phyloP scores from a whole-genome alignment of 257 asterid genomes.

The Vinca minor region DNA sequence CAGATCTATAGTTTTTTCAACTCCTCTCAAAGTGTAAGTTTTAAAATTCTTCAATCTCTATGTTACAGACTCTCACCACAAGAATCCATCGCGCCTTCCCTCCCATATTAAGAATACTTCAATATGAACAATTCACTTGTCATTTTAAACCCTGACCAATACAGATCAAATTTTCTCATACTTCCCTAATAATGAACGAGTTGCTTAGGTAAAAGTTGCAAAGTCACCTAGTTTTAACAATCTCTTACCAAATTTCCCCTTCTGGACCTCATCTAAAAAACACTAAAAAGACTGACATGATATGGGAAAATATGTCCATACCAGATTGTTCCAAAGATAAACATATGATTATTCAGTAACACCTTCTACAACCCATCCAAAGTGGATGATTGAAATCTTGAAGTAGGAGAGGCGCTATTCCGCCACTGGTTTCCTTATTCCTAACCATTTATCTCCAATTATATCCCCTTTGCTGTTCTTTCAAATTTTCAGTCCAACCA shows the following conservation, averaged over 20 bases:
- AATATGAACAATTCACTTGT: background rate
- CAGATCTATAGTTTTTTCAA: background rate
- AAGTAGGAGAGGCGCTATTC: background rate
- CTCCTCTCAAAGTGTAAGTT: background rate
- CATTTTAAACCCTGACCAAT: background rate
- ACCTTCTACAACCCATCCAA: background rate
- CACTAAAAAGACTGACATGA: background rate
- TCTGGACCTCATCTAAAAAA: background rate
- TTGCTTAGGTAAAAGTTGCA: background rate
- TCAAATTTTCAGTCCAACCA: background rate
- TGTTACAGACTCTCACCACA: background rate
- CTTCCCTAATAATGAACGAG: background rate
- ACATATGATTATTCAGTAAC: background rate
- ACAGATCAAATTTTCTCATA: background rate
- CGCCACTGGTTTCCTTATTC: background rate
- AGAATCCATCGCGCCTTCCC: background rate
- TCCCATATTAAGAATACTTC: background rate
- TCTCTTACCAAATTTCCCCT: background rate
- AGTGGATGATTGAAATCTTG: too few relatives aligned
- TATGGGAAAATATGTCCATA: background rate
- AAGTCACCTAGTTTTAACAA: background rate
- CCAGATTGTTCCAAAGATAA: background rate
- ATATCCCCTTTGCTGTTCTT: too few relatives aligned
- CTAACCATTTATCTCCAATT: background rate
- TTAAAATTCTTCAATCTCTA: background rate